Percentiles rank a stretch among this genome's conserved stretches.
Evolutionary conservation across 176 grass and related monocot genomes (phyloP).

Genomic region (Triticum aestivum): IWGSC_CS_RefSeq_v2.1 NC_057800.1:573013669-573014168

Average conservation of each 20-base stretch:
- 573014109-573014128: too few species aligned
- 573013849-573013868: slow-evolving; percentile 18
- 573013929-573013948: slow-evolving; percentile 43
- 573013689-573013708: not conserved
- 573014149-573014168: too few species aligned
- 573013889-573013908: slow-evolving; percentile 45
- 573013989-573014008: slow-evolving; percentile 56
- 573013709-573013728: not conserved
- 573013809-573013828: too few species aligned
- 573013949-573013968: slow-evolving; percentile 58
- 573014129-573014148: too few species aligned
- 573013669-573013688: not conserved
- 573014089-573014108: too few species aligned
- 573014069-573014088: not conserved
- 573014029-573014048: slow-evolving; percentile 6
- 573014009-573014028: slow-evolving; percentile 15
- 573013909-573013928: slow-evolving; percentile 48
- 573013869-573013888: slow-evolving; percentile 27
- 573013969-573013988: slow-evolving; percentile 48
- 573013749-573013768: too few species aligned
- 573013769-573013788: too few species aligned
- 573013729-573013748: not conserved
- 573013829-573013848: not conserved
- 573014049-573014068: not conserved
- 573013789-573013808: too few species aligned